Evolutionary conservation across 169 alveolate genomes (phyloP).

Genomic region (Cystoisospora suis): DNA sequence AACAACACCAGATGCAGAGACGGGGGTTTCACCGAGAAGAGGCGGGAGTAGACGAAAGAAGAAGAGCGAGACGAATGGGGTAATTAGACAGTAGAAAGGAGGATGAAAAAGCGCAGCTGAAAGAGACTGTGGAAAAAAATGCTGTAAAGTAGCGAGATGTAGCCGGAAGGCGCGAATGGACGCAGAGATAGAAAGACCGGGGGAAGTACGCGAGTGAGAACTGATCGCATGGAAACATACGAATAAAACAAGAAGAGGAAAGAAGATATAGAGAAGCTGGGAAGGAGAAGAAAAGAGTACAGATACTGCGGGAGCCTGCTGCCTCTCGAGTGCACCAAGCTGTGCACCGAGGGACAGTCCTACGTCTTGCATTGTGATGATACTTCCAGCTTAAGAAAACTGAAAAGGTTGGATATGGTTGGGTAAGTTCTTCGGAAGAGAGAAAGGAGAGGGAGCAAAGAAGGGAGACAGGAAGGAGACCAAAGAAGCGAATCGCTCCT

Average conservation of each 20-base stretch:
- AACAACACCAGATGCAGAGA: background rate
- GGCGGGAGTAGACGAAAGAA: background rate
- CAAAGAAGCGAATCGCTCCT: no score
- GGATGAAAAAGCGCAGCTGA: background rate
- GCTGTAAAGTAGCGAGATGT: constrained; percentile 2
- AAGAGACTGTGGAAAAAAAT: background rate
- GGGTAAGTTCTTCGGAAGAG: no score
- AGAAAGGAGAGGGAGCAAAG: no score
- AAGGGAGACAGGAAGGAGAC: no score
- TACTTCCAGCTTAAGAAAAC: no score
- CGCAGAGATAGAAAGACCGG: background rate
- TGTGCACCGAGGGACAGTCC: no score
- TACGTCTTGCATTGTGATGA: no score
- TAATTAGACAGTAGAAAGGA: background rate
- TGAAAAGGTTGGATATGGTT: no score
- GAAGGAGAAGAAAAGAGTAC: constrained; percentile 19
- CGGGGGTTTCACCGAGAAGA: background rate
- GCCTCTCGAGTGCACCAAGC: no score
- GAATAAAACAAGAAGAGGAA: background rate
- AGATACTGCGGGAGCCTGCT: background rate
- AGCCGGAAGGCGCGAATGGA: constrained; percentile 19
- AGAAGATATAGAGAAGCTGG: background rate
- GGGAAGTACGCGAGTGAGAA: background rate
- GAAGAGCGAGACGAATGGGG: constrained; percentile 7
- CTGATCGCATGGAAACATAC: constrained; percentile 16